Evolutionary conservation across 1,284 basidiomycete species (phyloP).

Genomic region (Sanghuangporus weigelae): DNA sequence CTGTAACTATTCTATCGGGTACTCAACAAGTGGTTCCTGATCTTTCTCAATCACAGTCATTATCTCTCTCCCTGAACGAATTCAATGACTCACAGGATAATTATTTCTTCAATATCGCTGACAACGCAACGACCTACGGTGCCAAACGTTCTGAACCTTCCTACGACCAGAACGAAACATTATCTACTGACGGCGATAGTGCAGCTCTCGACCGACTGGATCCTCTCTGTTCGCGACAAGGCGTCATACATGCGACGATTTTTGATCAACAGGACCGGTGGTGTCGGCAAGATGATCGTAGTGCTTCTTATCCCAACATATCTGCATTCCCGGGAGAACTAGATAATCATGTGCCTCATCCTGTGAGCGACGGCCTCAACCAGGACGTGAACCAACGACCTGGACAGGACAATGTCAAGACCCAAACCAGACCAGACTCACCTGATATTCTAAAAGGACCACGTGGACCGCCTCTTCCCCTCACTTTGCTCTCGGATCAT

Average conservation of each 20-base stretch:
- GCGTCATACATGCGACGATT: neutral
- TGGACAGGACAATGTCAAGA: too few relatives aligned
- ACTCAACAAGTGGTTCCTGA: neutral
- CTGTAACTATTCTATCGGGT: neutral
- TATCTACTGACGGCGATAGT: neutral
- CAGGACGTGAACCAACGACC: too few relatives aligned
- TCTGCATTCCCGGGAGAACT: neutral
- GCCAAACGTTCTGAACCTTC: neutral
- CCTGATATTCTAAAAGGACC: neutral
- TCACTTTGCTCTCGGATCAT: neutral
- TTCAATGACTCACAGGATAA: slow-evolving; percentile 9
- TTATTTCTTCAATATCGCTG: neutral
- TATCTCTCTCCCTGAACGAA: slow-evolving; percentile 24
- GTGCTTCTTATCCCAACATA: neutral
- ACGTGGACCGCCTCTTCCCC: slow-evolving; percentile 19
- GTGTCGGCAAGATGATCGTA: neutral
- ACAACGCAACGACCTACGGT: neutral
- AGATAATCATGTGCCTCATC: too few relatives aligned
- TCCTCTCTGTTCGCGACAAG: neutral
- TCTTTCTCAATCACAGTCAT: slow-evolving; percentile 14
- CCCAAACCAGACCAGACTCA: too few relatives aligned
- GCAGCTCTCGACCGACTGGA: neutral
- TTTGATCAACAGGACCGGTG: neutral
- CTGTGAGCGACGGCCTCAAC: too few relatives aligned
- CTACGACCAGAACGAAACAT: neutral